Conservation (phyloP, 1,284 basidiomycete genomes). For the Tilletiaria anomala region DNA sequence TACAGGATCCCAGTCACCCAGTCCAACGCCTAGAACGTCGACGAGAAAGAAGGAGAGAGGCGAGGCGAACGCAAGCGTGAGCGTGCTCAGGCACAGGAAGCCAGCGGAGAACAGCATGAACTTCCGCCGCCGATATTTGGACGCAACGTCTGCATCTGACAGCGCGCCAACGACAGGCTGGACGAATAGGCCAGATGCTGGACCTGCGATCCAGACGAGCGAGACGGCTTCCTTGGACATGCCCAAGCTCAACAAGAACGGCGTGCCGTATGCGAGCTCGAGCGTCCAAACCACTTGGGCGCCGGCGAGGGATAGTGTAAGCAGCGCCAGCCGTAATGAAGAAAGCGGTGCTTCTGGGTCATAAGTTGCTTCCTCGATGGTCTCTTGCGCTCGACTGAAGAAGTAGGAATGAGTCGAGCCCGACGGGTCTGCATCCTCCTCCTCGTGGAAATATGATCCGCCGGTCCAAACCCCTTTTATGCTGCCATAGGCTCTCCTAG, state of each 20-base stretch:
- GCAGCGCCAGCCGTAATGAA: constrained; percentile 41
- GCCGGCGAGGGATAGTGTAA: constrained; percentile 51
- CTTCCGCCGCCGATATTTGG: constrained; percentile 62
- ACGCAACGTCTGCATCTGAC: constrained; percentile 70
- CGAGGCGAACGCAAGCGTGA: constrained; percentile 74
- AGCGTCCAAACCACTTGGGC: constrained; percentile 86
- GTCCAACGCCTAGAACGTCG: constrained; percentile 59
- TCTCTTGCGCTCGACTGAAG: too few species aligned
- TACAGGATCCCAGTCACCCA: constrained; percentile 77
- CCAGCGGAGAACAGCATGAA: constrained; percentile 73
- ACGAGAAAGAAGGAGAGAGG: constrained; percentile 61
- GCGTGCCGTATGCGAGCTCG: constrained; percentile 78
- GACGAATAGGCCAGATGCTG: constrained; percentile 75
- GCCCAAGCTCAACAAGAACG: constrained; percentile 75
- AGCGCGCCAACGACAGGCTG: constrained; percentile 90
- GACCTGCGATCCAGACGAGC: constrained; percentile 91
- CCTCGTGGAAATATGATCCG: too few species aligned
- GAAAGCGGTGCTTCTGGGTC: too few species aligned
- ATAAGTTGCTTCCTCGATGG: too few species aligned
- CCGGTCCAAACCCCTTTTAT: too few species aligned
- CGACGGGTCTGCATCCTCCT: too few species aligned
- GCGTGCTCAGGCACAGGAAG: constrained; percentile 55
- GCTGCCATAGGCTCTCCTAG: too few species aligned
- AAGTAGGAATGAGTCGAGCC: too few species aligned
- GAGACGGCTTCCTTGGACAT: constrained; percentile 79